Percentiles rank a stretch among this genome's conserved stretches.
phyloP scores from a whole-genome alignment of 2,329 filamentous ascomycete genomes.

The Colletotrichum sp. region DNA sequence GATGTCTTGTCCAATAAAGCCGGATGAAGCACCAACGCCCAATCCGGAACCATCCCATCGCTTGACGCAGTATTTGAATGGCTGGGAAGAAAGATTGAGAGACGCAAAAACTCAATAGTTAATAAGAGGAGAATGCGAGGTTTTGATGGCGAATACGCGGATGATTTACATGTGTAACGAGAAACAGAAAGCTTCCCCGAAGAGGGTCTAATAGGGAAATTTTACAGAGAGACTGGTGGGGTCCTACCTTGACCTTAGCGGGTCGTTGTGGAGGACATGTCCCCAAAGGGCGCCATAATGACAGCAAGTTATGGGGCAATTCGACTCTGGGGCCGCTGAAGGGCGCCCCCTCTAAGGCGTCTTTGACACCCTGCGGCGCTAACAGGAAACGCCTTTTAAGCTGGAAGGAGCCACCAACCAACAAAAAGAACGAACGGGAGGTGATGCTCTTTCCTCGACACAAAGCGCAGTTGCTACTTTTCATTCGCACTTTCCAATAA shows the following conservation, averaged over 20 bases:
- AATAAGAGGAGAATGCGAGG: background rate
- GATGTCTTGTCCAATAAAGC: background rate
- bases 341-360: background rate
- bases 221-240: background rate
- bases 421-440: background rate
- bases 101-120: background rate
- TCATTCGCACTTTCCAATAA: background rate
- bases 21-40: background rate
- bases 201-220: background rate
- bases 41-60: background rate
- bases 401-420: background rate
- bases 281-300: background rate
- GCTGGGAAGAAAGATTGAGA: background rate
- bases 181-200: background rate
- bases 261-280: background rate
- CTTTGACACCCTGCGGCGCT: constrained; percentile 4
- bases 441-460: background rate
- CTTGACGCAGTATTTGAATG: background rate
- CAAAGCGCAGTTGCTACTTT: background rate
- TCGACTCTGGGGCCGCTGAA: background rate
- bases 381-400: background rate
- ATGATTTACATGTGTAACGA: background rate
- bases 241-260: background rate
- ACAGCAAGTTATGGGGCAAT: background rate
- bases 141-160: background rate